A percentile compares a stretch with the other conserved stretches of the same genome.
phyloP scores from a whole-genome alignment of 164 flowering plant species.

The Kalanchoe fedtschenkoi region DNA sequence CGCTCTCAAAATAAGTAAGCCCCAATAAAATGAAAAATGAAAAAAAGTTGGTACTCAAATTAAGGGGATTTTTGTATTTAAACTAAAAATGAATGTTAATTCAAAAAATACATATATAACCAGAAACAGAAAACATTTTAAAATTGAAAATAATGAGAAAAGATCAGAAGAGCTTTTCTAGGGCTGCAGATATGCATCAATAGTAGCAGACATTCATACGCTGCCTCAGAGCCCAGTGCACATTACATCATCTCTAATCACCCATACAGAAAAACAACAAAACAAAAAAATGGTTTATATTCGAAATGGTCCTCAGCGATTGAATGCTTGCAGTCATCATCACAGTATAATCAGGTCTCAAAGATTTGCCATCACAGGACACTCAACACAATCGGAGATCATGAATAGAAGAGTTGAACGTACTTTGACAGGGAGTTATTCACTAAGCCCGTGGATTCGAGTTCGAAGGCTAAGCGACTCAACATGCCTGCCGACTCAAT shows the following conservation, averaged over 20 bases:
- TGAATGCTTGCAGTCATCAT: background rate
- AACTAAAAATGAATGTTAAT: no score
- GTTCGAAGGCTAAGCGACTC: slow-evolving; percentile 2
- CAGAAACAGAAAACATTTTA: no score
- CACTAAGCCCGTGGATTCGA: background rate
- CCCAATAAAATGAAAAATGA: no score
- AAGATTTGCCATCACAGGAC: background rate
- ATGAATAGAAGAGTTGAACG: background rate
- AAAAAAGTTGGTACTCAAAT: no score
- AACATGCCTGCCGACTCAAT: slow-evolving; percentile 7
- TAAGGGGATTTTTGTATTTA: no score
- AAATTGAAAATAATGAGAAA: background rate
- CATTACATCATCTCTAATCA: background rate
- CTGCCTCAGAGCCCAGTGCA: slow-evolving; percentile 2
- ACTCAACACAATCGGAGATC: background rate
- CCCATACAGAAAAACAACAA: background rate
- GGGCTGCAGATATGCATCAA: slow-evolving; percentile 5
- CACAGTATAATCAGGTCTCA: slow-evolving; percentile 2
- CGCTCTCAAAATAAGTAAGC: no score
- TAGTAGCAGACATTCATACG: background rate
- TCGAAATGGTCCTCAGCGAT: slow-evolving; percentile 1
- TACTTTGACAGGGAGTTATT: slow-evolving; percentile 7
- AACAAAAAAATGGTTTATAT: no score
- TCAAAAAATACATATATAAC: no score
- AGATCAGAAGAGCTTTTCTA: slow-evolving; percentile 2